Evolutionary conservation across 2,329 filamentous ascomycete genomes (phyloP).

Genomic region (Colletotrichum euphorbiae): DNA sequence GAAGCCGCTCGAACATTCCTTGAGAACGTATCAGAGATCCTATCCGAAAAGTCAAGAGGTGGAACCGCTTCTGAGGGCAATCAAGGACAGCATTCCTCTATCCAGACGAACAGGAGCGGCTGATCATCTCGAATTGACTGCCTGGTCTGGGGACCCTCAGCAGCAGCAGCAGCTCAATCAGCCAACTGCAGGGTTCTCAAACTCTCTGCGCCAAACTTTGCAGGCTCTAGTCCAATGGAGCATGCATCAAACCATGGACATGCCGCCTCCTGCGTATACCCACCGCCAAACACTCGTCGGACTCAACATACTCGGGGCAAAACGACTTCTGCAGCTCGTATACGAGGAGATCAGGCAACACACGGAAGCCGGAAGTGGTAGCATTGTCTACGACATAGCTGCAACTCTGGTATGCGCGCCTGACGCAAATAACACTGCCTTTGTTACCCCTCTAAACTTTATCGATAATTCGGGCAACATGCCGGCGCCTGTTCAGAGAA

Average conservation of each 20-base stretch:
- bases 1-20: slow-evolving; percentile 73
- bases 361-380: slow-evolving; percentile 68
- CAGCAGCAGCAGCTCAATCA: slow-evolving; percentile 48
- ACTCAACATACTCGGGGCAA: slow-evolving; percentile 71
- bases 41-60: slow-evolving; percentile 77
- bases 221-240: slow-evolving; percentile 76
- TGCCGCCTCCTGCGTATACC: slow-evolving; percentile 74
- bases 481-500: slow-evolving; percentile 55
- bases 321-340: slow-evolving; percentile 69
- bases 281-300: slow-evolving; percentile 76
- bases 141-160: slow-evolving; percentile 63
- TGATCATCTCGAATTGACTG: slow-evolving; percentile 74
- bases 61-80: slow-evolving; percentile 73
- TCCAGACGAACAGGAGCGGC: slow-evolving; percentile 72
- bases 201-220: slow-evolving; percentile 70
- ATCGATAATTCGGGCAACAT: slow-evolving; percentile 52
- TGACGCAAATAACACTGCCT: slow-evolving; percentile 60
- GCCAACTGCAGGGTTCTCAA: slow-evolving; percentile 65
- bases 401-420: slow-evolving; percentile 77
- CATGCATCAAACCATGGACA: slow-evolving; percentile 64
- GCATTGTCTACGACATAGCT: slow-evolving; percentile 75
- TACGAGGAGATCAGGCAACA: slow-evolving; percentile 76
- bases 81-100: slow-evolving; percentile 69
- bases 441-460: slow-evolving; percentile 46
- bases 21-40: slow-evolving; percentile 74